Base-by-base conservation (phyloP, 2,329 filamentous ascomycete species). In the Didymella arachidicola region DNA sequence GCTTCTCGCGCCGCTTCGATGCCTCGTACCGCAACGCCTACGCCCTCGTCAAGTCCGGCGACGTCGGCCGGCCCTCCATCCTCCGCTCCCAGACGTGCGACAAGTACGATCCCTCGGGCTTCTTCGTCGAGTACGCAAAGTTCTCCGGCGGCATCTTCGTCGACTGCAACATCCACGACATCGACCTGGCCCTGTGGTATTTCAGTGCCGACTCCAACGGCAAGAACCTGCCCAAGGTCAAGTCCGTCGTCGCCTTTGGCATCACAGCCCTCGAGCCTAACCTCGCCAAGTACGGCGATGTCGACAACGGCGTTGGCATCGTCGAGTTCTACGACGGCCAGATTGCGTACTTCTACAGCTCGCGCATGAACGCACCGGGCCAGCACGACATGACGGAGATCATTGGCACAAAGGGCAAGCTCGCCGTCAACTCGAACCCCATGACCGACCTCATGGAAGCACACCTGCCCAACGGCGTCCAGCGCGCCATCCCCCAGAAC, bases 121-220 rank as follows among this genome's bases (percentile, higher is more conserved):
- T 89, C 80, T 90, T 89, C 72, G 86, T 90, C 53, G 80, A 82
- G 22, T 90, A 90, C 74, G 86, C 88, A 12, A 79, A 86, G 65
- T 87, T 84, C 76, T 84, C 80, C 1, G 88, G 88, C 32, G 87
- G 87, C 22, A 89, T 90, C 71, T 90, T 90, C 66, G 88, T 90
- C 57, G 88, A 90, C 78, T 88, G 86, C 77, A 86, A 84, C 50
- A 86, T 90, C 68, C 88, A 90, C 78, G 88, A 90, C 66, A 90
- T 90, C 65, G 86, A 88, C 61, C 81, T 89, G 2, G 80, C 85
- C 0, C 78, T 88, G 2, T 89, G 86, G 86, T 88, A 85, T 78
- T 87, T 88, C 68, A 63, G 59, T 39, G 64, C 68, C 47, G 63
- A 65, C n/a, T 58, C 46, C 10, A 46, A 54, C 30, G 59, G 57